Evolutionary conservation across 257 asterid species (phyloP), one percentile per base, ranked within the genome.

Genomic region (Mentha longifolia): DNA sequence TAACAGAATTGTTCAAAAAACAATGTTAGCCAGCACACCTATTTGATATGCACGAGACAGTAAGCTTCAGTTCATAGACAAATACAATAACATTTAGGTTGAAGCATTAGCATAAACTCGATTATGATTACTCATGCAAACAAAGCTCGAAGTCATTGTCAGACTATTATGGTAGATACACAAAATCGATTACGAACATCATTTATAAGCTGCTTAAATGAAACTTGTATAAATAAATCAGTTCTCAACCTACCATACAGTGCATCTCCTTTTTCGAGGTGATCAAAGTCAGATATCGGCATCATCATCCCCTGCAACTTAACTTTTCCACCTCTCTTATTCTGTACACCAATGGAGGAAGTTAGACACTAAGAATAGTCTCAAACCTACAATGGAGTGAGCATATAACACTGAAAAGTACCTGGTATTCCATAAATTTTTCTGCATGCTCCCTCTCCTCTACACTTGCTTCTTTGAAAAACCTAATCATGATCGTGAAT

Each of bases 401-500:
- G 30, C 50, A 41, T n/a, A 39, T 67, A 58, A 49, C 46, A 37
- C 35, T 33, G 55, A 49, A 43, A 65, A 17, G 31, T 68, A 87
- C 93, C 90, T 85, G 88, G 72, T 83, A 87, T 64, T 85, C 86
- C 93, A 87, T 85, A 3, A 87, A 75, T 28, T 83, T 87, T 70
- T 87, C 90, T n/a, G 93, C 90, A 17, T 87, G 93, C 20, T 54
- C 81, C 49, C 90, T 81, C 60, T 87, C 90, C 80, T 85, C 93
- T 17, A 75, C 76, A 46, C 93, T 87, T 9, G 88, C 81, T 35
- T 85, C 86, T 81, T 87, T 83, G 81, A 85, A 85, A 78, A 87
- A 83, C 71, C 93, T 87, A 68, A 20, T 17, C 57, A 49, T 12
- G 51, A 41, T 30, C 50, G 15, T 50, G 25, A 22, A 61, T 14